Base-by-base conservation (phyloP, 345 rosid genomes). In the Lagerstroemia speciosa region DNA sequence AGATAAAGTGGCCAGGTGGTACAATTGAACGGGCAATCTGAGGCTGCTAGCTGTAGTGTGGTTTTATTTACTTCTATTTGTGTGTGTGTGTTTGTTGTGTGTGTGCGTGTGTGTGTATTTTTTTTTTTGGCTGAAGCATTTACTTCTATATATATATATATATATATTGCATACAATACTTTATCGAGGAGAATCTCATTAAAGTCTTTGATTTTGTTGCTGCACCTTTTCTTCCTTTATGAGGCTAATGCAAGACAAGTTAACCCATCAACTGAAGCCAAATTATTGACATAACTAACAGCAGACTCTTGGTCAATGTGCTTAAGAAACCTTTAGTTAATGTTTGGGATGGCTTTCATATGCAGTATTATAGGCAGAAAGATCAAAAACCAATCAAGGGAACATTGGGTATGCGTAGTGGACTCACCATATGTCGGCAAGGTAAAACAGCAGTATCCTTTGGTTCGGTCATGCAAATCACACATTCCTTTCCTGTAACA, bases 401-500 rank as follows among this genome's bases (percentile, higher is more conserved):
- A 29, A 6, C 26, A 66, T 26, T 14, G 31, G 43, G n/a, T 4
- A 67, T 30, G 15, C 40, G 19, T 32, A 24, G 64, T 70, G 76
- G 0, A 34, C 84, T 86, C 73, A 89, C 98, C 98, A 92, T 83
- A 81, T 92, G 98, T 50, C 98, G 80, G 82, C 98, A 92, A 62
- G 98, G 98, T 71, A 92, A 73, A 11, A 84, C 86, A 33, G 94
- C 94, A 1, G 96, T 92, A 82, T 89, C 88, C 85, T 89, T 88
- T 26, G 89, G 89, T 79, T 89, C 94, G 58, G 89, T 86, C 96
- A 92, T 83, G 92, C 98, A 92, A 67, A 92, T 89, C 63, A 89
- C 98, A 66, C 98, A 92, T 68, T 92, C 96, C 76, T 89, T 85
- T 79, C 82, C 96, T 6, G 81, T 78, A 71, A 78, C 91, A 46